Evolutionary conservation across 140 eudicot genomes (phyloP).

Genomic region (Ambrosia hybrid): DNA sequence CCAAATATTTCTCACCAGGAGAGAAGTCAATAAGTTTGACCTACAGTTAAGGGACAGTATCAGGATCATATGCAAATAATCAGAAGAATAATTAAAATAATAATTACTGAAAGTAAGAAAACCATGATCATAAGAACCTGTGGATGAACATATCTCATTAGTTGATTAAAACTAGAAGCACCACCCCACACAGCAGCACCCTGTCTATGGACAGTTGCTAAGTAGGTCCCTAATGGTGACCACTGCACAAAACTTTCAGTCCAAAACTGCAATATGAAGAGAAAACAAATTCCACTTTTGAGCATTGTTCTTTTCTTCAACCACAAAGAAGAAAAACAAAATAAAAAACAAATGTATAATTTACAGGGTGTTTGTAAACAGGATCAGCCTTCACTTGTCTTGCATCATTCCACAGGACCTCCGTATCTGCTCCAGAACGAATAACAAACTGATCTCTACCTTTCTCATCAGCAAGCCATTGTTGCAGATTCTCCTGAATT

Average conservation of each 20-base stretch:
- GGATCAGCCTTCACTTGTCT: constrained; percentile 64
- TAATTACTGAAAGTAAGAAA: background rate
- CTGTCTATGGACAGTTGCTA: constrained; percentile 82
- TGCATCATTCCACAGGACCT: constrained; percentile 79
- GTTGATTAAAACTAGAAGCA: constrained; percentile 58
- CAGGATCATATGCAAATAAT: background rate
- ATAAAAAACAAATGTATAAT: constrained; percentile 11
- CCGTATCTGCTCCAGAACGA: constrained; percentile 63
- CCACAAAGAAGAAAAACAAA: background rate
- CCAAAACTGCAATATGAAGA: constrained; percentile 10
- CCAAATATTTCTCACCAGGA: constrained; percentile 89
- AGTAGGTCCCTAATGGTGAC: constrained; percentile 84
- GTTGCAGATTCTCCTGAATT: constrained; percentile 62
- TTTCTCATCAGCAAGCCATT: constrained; percentile 68
- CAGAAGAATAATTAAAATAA: no score
- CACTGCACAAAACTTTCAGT: constrained; percentile 86
- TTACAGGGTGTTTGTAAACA: constrained; percentile 57
- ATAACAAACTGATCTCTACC: constrained; percentile 77
- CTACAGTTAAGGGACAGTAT: constrained; percentile 34
- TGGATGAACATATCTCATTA: constrained; percentile 66
- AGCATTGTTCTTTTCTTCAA: background rate
- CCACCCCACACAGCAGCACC: constrained; percentile 82
- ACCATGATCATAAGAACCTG: constrained; percentile 36
- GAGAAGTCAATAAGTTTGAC: constrained; percentile 85
- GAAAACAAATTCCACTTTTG: background rate